Evolutionary conservation across 352 stramenopile genomes (phyloP), one percentile per base, ranked within the genome.

Genomic region (Achlya hypogyna): DNA sequence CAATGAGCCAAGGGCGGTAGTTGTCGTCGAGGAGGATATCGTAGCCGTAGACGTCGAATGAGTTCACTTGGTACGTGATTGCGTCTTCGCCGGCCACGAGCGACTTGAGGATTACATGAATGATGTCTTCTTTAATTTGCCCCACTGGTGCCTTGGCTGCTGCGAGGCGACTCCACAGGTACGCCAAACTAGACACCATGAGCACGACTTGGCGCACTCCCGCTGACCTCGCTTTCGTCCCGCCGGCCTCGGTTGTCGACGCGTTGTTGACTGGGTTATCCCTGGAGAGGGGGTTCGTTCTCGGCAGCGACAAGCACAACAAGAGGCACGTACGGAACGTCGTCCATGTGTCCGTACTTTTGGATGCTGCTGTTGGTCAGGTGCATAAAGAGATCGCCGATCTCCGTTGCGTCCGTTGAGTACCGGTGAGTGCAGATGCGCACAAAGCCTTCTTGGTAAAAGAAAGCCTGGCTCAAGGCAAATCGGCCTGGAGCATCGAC

Each of bases 281-380:
- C 10, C 35, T 65, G 53, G n/a, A 25, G 29, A 16, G 6, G 6
- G 12, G 6, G 23, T 6, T 16, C 6, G 23, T 49, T 27, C 38
- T 40, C 18, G 53, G 23, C 42, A 69, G n/a, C 23, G 18, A 54
- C 16, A 23, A 64, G 65, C n/a, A 60, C 31, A n/a, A 47, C 34
- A 67, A 20, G 38, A 56, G 38, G n/a, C 35, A 22, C 52, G 40
- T 76, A 71, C 20, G 68, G 51, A 12, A 74, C 78, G 16, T 63
- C 75, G 20, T 86, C 78, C 56, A 86, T 74, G 58, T 91, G 86
- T 40, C 78, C 78, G 22, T 86, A 62, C 69, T 96, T 96, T 70
- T 98, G 89, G 71, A 97, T 95, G 53, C 87, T 96, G 72, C 87
- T 96, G 76, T 98, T 98, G 10, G 95, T 98, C 10, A 98, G 72